Percentiles rank a stretch among this genome's conserved stretches.
phyloP scores from a whole-genome alignment of 2,329 filamentous ascomycete genomes.

The Colletotrichum trifolii region DNA sequence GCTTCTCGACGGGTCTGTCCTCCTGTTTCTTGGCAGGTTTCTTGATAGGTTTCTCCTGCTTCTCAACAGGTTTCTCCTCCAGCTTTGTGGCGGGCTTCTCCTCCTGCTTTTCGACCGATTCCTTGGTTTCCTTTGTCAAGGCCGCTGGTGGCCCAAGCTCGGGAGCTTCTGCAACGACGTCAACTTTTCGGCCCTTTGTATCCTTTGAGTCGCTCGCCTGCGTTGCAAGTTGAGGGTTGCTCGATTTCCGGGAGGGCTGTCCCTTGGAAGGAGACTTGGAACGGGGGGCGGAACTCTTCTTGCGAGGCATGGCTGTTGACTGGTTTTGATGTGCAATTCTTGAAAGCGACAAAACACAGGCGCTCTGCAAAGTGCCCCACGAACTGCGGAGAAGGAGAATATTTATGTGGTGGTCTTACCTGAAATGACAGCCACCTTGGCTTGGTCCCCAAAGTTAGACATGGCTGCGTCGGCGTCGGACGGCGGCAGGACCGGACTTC shows the following conservation, averaged over 20 bases:
- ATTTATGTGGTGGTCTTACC: conserved; percentile 32
- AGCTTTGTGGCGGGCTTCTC: no score
- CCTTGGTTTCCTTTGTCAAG: background rate
- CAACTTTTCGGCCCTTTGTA: conserved; percentile 29
- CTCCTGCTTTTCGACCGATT: background rate
- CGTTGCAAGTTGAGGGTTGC: conserved; percentile 30
- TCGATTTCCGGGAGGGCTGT: conserved; percentile 23
- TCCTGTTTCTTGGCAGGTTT: conserved; percentile 26
- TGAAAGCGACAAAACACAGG: background rate
- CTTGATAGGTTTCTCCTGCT: conserved; percentile 7
- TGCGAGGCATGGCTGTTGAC: conserved; percentile 32
- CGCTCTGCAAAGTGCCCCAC: background rate
- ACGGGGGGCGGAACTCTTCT: conserved; percentile 25
- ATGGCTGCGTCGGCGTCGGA: conserved; percentile 33
- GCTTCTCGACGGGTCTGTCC: no score
- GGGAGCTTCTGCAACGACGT: conserved; percentile 35
- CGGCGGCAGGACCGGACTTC: conserved; percentile 28
- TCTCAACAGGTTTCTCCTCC: no score
- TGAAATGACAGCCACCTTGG: conserved; percentile 32
- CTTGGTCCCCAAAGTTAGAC: conserved; percentile 34
- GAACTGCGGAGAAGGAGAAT: conserved; percentile 15
- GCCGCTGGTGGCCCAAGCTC: conserved; percentile 29
- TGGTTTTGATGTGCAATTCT: background rate
- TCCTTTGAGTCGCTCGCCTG: conserved; percentile 27
- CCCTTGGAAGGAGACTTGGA: conserved; percentile 27